Conservation (phyloP, 2,329 filamentous ascomycete species). For the Clonostachys byssicola region DNA sequence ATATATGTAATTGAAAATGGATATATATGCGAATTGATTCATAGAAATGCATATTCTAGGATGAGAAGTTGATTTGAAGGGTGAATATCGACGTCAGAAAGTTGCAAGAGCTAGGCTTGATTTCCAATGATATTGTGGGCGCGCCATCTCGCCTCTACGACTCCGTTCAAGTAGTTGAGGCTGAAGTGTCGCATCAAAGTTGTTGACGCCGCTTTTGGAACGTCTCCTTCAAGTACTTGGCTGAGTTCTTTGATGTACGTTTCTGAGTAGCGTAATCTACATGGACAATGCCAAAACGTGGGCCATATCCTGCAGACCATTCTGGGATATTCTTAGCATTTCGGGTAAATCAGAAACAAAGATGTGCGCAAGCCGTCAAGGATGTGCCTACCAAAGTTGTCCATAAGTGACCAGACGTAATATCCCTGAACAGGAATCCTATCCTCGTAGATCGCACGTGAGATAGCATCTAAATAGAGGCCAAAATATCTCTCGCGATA, state of each 20-base stretch:
- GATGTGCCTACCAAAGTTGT: slow-evolving; percentile 65
- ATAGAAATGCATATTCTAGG: no score
- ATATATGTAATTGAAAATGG: no score
- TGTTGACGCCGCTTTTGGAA: slow-evolving; percentile 6
- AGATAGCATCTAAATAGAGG: slow-evolving; percentile 73
- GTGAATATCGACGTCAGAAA: no score
- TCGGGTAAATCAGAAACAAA: not conserved
- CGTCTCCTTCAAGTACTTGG: slow-evolving; percentile 8
- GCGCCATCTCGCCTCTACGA: no score
- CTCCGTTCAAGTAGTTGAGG: no score
- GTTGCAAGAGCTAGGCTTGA: no score
- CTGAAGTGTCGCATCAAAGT: no score
- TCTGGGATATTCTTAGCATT: not conserved
- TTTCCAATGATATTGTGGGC: no score
- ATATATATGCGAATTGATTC: no score
- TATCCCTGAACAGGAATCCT: slow-evolving; percentile 78
- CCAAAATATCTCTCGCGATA: slow-evolving; percentile 79
- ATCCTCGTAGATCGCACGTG: slow-evolving; percentile 64
- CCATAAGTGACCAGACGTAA: slow-evolving; percentile 84
- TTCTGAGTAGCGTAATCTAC: slow-evolving; percentile 17
- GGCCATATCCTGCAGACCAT: slow-evolving; percentile 12
- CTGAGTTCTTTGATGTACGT: slow-evolving; percentile 15
- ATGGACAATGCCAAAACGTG: slow-evolving; percentile 18
- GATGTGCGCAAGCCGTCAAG: not conserved
- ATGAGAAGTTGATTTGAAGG: no score